A percentile compares a stretch with the other conserved stretches of the same genome.
These are phyloP conservation scores for Balansia obtecta DNA, from an alignment of 2,329 filamentous ascomycete genomes.

Conservation along the genomic window DNA sequence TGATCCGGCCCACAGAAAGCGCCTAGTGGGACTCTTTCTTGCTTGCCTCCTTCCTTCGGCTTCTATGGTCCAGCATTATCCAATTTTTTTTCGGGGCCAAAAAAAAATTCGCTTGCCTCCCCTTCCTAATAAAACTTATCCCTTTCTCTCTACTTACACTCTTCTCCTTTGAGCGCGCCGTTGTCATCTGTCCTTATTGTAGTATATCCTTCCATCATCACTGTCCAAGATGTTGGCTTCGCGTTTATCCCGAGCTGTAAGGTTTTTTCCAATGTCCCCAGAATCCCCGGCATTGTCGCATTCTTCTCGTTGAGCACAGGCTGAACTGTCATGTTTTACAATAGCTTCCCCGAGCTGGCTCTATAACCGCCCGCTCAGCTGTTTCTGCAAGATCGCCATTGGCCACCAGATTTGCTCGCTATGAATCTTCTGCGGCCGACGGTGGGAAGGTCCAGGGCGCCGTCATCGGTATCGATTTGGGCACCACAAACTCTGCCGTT, in stretches of 20 bases:
- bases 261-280: constrained; percentile 21
- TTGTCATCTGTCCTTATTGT: constrained; percentile 17
- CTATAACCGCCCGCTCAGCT: constrained; percentile 55
- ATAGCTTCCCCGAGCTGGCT: constrained; percentile 66
- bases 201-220: constrained; percentile 20
- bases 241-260: constrained; percentile 63
- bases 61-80: constrained; percentile 25
- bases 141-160: constrained; percentile 14
- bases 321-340: constrained; percentile 9
- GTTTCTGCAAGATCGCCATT: constrained; percentile 57
- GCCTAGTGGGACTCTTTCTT: constrained; percentile 6
- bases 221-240: constrained; percentile 55
- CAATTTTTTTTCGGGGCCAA: constrained; percentile 23
- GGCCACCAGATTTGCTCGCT: constrained; percentile 62
- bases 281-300: not conserved
- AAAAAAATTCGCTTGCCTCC: constrained; percentile 25
- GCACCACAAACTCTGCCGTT: constrained; percentile 95
- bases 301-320: constrained; percentile 3
- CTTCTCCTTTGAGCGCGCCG: constrained; percentile 18
- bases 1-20: constrained; percentile 12
- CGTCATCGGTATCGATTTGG: constrained; percentile 97
- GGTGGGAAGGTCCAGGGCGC: constrained; percentile 79
- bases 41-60: constrained; percentile 29
- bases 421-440: constrained; percentile 50
- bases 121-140: constrained; percentile 14